Base-by-base conservation (phyloP, 768 basidiomycete species). In the Agaricus subrufescens region DNA sequence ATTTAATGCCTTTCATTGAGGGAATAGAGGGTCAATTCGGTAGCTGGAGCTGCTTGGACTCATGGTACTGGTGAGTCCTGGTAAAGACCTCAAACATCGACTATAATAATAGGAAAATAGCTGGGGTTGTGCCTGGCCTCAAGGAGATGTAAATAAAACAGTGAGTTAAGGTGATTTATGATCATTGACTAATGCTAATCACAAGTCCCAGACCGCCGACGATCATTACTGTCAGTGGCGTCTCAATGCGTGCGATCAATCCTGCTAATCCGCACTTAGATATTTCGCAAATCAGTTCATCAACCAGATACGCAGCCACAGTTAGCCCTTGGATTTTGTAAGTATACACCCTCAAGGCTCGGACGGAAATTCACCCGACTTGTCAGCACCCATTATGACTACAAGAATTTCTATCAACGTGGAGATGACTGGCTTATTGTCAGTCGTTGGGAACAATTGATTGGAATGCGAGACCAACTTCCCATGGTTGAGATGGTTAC, bases 401-500 rank as follows among this genome's bases (percentile, higher is more conserved):
- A 81, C 72, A 86, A 86, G 71, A 86, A 84, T 64, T 86, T 80
- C 64, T 74, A 86, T 60, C 84, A 81, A 63, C 79, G 81, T 15
- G 73, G 79, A 15, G 88, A 89, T 63, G 76, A 86, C 65, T 87
- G 84, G 78, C 75, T 88, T 27, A 77, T 87, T 65, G 74, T 77
- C 56, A 79, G 73, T 37, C 83, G 89, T 55, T 91, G 88, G 89
- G 84, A 89, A 59, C 78, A 84, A 59, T 67, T 90, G 40, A 75
- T 89, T 55, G 67, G 68, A 14, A 78, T 85, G 73, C 77, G 87
- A 19, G 73, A 81, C 63, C 60, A 71, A 11, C 58, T 81, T 11
- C 74, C 72, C 0, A 79, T 87, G 61, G 77, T 86, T 39, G 86
- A 90, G 71, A 78, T 90, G 71, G 72, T 83, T 43, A 88, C 83